Evolutionary conservation across 169 alveolate species (phyloP).

Genomic region (Cardiosporidium cionae): DNA sequence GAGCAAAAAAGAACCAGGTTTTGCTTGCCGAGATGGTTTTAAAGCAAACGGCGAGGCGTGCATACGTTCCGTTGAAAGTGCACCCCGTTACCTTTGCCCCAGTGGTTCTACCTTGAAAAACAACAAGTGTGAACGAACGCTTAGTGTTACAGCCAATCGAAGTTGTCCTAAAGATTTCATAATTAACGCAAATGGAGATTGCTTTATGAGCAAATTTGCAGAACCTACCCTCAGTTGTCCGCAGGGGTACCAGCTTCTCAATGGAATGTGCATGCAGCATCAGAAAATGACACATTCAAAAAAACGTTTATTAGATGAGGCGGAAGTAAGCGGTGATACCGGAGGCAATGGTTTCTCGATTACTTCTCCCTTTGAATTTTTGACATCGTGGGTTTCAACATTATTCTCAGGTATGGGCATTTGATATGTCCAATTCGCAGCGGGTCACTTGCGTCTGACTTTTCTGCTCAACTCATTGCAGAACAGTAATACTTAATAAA

Average conservation of each 20-base stretch:
- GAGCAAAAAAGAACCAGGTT: not conserved
- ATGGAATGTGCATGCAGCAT: not conserved
- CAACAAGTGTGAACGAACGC: not conserved
- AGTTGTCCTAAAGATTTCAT: not conserved
- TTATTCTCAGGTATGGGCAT: too few species aligned
- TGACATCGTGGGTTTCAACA: too few species aligned
- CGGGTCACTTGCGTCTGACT: too few species aligned
- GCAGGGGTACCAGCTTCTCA: not conserved
- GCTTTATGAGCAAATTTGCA: not conserved
- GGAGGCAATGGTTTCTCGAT: too few species aligned
- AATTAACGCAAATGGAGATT: not conserved
- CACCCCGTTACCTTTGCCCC: not conserved
- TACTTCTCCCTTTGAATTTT: too few species aligned
- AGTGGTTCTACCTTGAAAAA: not conserved
- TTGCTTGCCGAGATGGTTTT: not conserved
- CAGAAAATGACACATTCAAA: not conserved
- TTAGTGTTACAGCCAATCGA: not conserved
- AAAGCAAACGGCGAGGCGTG: not conserved
- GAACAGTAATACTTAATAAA: too few species aligned
- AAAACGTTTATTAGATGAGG: too few species aligned
- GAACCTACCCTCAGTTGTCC: not conserved
- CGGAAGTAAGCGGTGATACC: too few species aligned
- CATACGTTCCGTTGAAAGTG: not conserved
- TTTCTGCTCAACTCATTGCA: too few species aligned
- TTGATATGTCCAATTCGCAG: too few species aligned